Conservation (phyloP, 2,329 filamentous ascomycete species). For the Chaetomium sp. region DNA sequence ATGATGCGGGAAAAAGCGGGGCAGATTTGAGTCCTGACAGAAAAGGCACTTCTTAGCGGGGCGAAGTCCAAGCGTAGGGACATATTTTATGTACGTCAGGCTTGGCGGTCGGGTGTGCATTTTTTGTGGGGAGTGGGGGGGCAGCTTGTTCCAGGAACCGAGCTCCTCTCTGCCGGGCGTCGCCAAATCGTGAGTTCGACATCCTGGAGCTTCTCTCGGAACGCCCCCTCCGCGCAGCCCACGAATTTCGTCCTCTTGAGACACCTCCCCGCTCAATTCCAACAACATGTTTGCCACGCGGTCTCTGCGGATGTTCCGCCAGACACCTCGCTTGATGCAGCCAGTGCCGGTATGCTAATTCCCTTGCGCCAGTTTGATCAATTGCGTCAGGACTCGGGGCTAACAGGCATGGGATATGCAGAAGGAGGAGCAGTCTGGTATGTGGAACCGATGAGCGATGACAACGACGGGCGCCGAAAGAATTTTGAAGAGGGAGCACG, state of each 20-base stretch:
- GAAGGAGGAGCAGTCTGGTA: constrained; percentile 64
- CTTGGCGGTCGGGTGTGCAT: constrained; percentile 14
- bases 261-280: constrained; percentile 28
- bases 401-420: constrained; percentile 29
- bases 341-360: constrained; percentile 59
- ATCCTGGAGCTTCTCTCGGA: constrained; percentile 16
- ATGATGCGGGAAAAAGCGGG: constrained; percentile 17
- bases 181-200: constrained; percentile 17
- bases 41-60: constrained; percentile 6
- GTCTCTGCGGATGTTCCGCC: constrained; percentile 60
- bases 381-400: constrained; percentile 29
- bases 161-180: constrained; percentile 12
- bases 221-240: constrained; percentile 8
- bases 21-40: neutral
- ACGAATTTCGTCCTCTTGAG: constrained; percentile 7
- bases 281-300: constrained; percentile 60
- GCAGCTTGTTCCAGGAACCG: constrained; percentile 5
- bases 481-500: neutral
- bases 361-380: constrained; percentile 14
- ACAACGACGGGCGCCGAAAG: constrained; percentile 10
- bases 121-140: constrained; percentile 1
- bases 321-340: constrained; percentile 59
- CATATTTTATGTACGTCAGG: constrained; percentile 7
- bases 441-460: constrained; percentile 31
- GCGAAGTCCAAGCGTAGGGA: too few species aligned